phyloP scores from a whole-genome alignment of 1,284 basidiomycete species.

The Earliella scabrosa region DNA sequence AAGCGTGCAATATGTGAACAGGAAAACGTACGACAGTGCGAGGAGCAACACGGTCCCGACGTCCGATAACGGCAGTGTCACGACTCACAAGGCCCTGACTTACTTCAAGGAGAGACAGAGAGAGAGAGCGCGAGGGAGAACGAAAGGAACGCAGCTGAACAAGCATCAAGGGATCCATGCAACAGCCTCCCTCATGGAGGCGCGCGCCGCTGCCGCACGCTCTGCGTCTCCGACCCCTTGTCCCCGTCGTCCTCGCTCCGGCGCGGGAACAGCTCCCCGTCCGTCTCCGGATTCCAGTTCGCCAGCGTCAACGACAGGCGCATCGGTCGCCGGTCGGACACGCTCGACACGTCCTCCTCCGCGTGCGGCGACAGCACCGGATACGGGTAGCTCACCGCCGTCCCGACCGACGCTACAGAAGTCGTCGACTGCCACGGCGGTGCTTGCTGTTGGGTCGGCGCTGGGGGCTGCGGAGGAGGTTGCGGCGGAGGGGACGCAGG shows the following conservation, averaged over 20 bases:
- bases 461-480: constrained; percentile 2
- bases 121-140: too few relatives aligned
- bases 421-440: constrained; percentile 1
- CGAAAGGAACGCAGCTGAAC: too few relatives aligned
- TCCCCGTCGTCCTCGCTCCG: constrained; percentile 18
- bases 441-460: not conserved
- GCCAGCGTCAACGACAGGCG: constrained; percentile 33
- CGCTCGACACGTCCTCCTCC: constrained; percentile 15
- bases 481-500: not conserved
- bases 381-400: constrained; percentile 23
- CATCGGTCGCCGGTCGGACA: constrained; percentile 23
- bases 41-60: too few relatives aligned
- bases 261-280: constrained; percentile 24
- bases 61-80: too few relatives aligned
- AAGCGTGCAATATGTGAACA: too few relatives aligned
- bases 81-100: too few relatives aligned
- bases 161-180: too few relatives aligned
- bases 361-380: constrained; percentile 7
- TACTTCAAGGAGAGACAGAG: too few relatives aligned
- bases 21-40: too few relatives aligned
- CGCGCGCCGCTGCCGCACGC: too few relatives aligned
- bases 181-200: too few relatives aligned
- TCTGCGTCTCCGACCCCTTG: too few relatives aligned
- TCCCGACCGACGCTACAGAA: constrained; percentile 18
- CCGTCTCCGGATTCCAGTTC: constrained; percentile 33